phyloP scores from a whole-genome alignment of 352 stramenopile genomes.

The Phytopythium chamaehyphon region DNA sequence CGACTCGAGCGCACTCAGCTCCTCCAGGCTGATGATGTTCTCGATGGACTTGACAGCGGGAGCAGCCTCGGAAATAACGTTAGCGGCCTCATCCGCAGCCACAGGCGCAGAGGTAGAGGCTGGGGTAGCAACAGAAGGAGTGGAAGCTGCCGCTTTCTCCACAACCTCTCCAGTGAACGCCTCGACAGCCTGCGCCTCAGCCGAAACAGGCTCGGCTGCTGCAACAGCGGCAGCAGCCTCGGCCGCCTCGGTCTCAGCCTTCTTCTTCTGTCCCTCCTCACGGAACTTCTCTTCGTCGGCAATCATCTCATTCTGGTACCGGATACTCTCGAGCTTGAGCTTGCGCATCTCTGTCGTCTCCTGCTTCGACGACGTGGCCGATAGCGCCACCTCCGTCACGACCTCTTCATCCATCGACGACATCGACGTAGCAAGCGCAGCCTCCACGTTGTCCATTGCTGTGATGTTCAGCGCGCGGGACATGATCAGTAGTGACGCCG shows the following conservation, averaged over 20 bases:
- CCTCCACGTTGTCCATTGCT: slow-evolving; percentile 73
- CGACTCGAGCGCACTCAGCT: slow-evolving; percentile 77
- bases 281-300: slow-evolving; percentile 90
- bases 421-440: slow-evolving; percentile 84
- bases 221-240: slow-evolving; percentile 24
- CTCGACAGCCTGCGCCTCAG: slow-evolving; percentile 5
- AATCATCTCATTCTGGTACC: slow-evolving; percentile 96
- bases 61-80: slow-evolving; percentile 12
- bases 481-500: slow-evolving; percentile 98
- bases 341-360: slow-evolving; percentile 72
- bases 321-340: slow-evolving; percentile 89
- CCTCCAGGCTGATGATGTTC: slow-evolving; percentile 78
- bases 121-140: slow-evolving; percentile 10
- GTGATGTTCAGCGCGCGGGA: slow-evolving; percentile 96
- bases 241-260: slow-evolving; percentile 57
- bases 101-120: slow-evolving; percentile 12
- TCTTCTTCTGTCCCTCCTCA: slow-evolving; percentile 78
- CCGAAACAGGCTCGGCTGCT: slow-evolving; percentile 11
- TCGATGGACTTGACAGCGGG: slow-evolving; percentile 54
- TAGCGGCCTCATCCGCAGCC: slow-evolving; percentile 11
- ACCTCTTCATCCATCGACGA: slow-evolving; percentile 87
- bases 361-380: slow-evolving; percentile 62
- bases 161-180: slow-evolving; percentile 19
- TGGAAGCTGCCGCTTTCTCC: slow-evolving; percentile 15
- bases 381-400: slow-evolving; percentile 82